These are phyloP conservation scores for Sedum album DNA, from an alignment of 164 flowering plant species.

Conservation along the genomic window DNA sequence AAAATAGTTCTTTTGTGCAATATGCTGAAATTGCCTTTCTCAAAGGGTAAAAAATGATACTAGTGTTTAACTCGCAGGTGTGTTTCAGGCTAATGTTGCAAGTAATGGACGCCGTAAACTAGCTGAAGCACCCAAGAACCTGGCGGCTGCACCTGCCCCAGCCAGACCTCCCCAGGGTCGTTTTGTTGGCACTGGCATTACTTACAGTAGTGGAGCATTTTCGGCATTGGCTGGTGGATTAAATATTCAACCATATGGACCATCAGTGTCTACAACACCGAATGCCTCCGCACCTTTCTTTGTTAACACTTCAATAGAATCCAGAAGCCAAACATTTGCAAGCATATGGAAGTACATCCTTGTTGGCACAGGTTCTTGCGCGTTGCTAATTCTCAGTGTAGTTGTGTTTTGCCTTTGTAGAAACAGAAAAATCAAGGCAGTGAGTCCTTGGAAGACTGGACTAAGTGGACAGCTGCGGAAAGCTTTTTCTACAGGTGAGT, in stretches of 20 bases:
- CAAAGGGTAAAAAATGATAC: not conserved
- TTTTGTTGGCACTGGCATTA: constrained; percentile 23
- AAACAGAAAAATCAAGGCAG: constrained; percentile 39
- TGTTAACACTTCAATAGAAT: constrained; percentile 10
- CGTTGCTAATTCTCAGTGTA: constrained; percentile 26
- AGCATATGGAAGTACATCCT: constrained; percentile 36
- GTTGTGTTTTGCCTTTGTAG: constrained; percentile 30
- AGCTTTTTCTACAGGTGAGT: constrained; percentile 82
- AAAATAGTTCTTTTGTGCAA: not conserved
- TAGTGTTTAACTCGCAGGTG: constrained; percentile 23
- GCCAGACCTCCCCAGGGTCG: constrained; percentile 16
- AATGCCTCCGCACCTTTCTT: constrained; percentile 8
- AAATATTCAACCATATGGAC: constrained; percentile 15
- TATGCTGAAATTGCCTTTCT: not conserved
- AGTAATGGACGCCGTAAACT: constrained; percentile 49
- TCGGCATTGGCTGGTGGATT: constrained; percentile 42
- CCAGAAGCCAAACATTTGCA: constrained; percentile 14
- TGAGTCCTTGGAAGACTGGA: constrained; percentile 93
- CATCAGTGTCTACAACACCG: not conserved
- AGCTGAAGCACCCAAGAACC: constrained; percentile 44
- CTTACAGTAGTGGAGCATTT: constrained; percentile 57
- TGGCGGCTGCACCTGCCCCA: constrained; percentile 38
- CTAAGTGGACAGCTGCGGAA: constrained; percentile 95
- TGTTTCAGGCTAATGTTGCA: constrained; percentile 21
- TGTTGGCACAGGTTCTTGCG: constrained; percentile 23